A percentile compares a stretch with the other conserved stretches of the same genome.
These are phyloP conservation scores for Podaxis sp. DNA, from an alignment of 768 basidiomycete genomes.

Conservation along the genomic window DNA sequence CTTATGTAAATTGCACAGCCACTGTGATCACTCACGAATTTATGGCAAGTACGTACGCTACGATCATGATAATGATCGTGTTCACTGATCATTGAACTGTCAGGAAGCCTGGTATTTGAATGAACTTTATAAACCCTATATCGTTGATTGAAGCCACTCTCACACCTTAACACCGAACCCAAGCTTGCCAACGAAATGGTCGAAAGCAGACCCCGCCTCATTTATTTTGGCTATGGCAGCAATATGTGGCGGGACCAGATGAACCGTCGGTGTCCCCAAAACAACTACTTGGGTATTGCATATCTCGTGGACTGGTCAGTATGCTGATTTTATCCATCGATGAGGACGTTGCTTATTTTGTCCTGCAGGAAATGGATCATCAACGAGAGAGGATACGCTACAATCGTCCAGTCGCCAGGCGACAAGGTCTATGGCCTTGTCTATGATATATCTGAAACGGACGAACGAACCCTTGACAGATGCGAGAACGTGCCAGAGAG, in stretches of 20 bases:
- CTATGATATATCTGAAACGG: conserved; percentile 39
- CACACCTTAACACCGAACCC: neutral
- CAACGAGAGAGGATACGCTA: conserved; percentile 42
- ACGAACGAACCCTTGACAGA: conserved; percentile 42
- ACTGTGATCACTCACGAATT: neutral
- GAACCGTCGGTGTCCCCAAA: conserved; percentile 45
- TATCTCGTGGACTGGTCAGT: conserved; percentile 40
- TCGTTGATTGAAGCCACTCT: neutral
- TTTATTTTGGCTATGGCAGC: conserved; percentile 52
- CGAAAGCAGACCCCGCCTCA: conserved; percentile 13
- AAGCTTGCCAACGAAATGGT: neutral
- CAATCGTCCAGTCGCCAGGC: conserved; percentile 38
- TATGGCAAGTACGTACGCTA: no score
- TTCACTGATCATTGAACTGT: neutral
- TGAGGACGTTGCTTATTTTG: neutral
- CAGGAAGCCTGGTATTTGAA: neutral
- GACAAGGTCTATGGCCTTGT: conserved; percentile 44
- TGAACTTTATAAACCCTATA: neutral
- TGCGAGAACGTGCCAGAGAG: conserved; percentile 38
- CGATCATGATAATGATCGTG: no score
- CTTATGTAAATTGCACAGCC: conserved; percentile 6
- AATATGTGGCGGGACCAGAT: conserved; percentile 53
- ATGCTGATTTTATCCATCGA: neutral
- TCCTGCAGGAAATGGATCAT: conserved; percentile 49
- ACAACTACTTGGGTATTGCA: conserved; percentile 40